Base-by-base conservation (phyloP, 345 rosid species). In the Populus tremula region DNA sequence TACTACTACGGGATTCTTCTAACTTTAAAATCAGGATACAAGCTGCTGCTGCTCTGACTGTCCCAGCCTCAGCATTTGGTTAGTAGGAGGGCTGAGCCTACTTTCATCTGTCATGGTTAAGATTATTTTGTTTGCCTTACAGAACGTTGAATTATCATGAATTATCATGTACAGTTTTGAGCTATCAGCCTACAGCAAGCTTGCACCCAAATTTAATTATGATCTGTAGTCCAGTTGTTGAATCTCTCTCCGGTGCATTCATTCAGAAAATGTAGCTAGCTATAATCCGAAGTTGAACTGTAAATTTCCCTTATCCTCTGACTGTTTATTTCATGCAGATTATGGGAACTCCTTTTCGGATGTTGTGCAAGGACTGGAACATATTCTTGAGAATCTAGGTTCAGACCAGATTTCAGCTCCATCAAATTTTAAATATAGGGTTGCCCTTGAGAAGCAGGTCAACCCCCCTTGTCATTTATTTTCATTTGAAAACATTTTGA, bases 21-120 rank as follows among this genome's bases (percentile, higher is more conserved):
- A 96, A 96, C 80, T 93, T 88, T 79, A 93, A 96, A 88, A 92
- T 96, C 83, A 88, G 93, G 87, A 96, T 96, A 87, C 98, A 93
- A 87, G 99, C 97, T 76, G 98, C 96, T 76, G 89, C 98, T 76
- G 99, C 99, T 41, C 87, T 95, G 80, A 90, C 98, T 76, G 98
- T 89, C 67, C 97, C 98, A 63, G 82, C 86, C 83, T 87, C 90
- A 36, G 87, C 77, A 83, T 66, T 39, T 72, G 91, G 98, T 93
- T 78, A 87, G 92, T 84, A 67, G 81, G 74, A 33, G 79, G 20
- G 36, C 39, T 65, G 27, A 23, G 54, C 29, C 54, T 56, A 41
- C 59, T 77, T 73, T 16, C 54, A 59, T 53, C 47, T 77, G 43
- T 78, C 59, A 54, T 61, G 49, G 64, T 73, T 73, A 49, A 71